Evolutionary conservation across 768 basidiomycete genomes (phyloP).

Genomic region (Hypholoma sublateritium): DNA sequence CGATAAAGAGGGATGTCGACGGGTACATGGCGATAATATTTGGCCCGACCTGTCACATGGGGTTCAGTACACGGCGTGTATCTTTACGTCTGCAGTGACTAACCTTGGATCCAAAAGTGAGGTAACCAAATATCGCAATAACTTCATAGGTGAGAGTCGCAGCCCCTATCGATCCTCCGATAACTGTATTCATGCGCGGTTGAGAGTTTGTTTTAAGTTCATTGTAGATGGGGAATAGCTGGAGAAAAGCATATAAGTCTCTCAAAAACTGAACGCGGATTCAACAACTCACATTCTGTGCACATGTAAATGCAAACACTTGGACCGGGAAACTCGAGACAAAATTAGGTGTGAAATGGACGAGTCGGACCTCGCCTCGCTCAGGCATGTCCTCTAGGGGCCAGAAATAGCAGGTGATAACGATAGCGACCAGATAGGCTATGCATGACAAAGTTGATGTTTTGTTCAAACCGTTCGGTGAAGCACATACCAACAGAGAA

Average conservation of each 20-base stretch:
- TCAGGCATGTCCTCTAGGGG: conserved; percentile 64
- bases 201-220: conserved; percentile 85
- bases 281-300: conserved; percentile 73
- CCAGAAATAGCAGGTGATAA: conserved; percentile 76
- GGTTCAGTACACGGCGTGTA: conserved; percentile 8
- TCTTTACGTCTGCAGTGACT: conserved; percentile 15
- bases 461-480: neutral
- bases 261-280: conserved; percentile 19
- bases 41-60: conserved; percentile 62
- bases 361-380: conserved; percentile 65
- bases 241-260: neutral
- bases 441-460: conserved; percentile 1
- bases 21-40: conserved; percentile 97
- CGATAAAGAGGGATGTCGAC: conserved; percentile 87
- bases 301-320: conserved; percentile 90
- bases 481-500: conserved; percentile 70
- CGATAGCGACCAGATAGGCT: conserved; percentile 81
- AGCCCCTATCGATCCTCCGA: conserved; percentile 82
- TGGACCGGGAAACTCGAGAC: conserved; percentile 90
- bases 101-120: conserved; percentile 90
- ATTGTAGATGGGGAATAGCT: conserved; percentile 95
- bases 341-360: conserved; percentile 77
- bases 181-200: conserved; percentile 81
- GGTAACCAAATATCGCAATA: conserved; percentile 85
- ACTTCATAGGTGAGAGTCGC: conserved; percentile 85